phyloP scores from a whole-genome alignment of 179 eudicot genomes.

The Silene noctiflora region DNA sequence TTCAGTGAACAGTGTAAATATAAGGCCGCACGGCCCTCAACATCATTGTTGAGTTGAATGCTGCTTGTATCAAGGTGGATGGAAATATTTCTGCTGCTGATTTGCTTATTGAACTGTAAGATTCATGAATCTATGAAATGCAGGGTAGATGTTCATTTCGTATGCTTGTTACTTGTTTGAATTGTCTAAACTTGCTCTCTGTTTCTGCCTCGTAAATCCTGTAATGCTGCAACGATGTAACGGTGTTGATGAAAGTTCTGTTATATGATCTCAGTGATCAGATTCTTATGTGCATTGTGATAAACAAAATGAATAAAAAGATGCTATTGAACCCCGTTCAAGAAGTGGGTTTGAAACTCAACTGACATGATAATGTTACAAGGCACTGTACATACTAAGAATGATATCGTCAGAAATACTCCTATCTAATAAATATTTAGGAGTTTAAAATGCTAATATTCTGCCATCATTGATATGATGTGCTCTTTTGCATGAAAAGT shows the following conservation, averaged over 20 bases:
- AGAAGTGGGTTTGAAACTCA: not conserved
- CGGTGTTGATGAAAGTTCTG: not conserved
- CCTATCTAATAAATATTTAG: not conserved
- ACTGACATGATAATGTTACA: not conserved
- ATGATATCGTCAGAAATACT: not conserved
- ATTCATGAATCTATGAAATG: not conserved
- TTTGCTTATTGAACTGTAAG: conserved; percentile 74
- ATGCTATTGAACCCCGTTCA: not conserved
- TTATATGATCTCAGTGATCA: not conserved
- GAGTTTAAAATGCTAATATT: not conserved
- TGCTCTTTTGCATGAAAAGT: not conserved
- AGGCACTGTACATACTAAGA: not conserved
- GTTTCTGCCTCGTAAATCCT: not conserved
- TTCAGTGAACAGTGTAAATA: conserved; percentile 65
- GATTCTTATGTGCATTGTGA: not conserved
- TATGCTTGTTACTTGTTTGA: not conserved
- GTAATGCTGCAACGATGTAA: not conserved
- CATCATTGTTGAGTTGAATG: conserved; percentile 97
- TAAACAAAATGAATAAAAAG: not conserved
- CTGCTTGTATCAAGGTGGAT: conserved; percentile 91
- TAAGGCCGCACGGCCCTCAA: conserved; percentile 85
- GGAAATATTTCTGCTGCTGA: conserved; percentile 93
- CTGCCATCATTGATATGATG: not conserved
- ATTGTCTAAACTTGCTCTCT: not conserved
- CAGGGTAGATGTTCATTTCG: not conserved